phyloP scores from a whole-genome alignment of 1,139 yeast genomes.

The Taphrina populina region DNA sequence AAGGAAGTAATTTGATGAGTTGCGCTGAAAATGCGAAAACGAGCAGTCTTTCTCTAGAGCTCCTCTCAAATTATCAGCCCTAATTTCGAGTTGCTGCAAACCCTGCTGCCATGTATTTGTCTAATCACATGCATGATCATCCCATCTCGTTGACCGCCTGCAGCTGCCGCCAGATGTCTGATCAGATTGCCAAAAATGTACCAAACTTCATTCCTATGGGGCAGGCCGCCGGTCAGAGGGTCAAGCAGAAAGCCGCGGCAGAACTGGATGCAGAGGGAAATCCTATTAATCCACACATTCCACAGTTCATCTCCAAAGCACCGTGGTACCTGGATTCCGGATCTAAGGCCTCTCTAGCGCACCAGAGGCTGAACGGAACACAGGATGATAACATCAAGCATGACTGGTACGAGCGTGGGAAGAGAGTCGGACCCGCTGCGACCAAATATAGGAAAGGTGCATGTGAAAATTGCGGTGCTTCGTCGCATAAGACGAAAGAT shows the following conservation, averaged over 20 bases:
- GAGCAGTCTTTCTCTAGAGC: too few relatives aligned
- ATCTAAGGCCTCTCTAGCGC: conserved; percentile 51
- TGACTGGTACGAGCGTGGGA: conserved; percentile 45
- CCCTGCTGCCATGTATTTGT: too few relatives aligned
- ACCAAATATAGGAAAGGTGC: conserved; percentile 48
- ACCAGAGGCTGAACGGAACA: conserved; percentile 50
- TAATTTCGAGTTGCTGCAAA: too few relatives aligned
- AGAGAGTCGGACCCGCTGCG: conserved; percentile 42
- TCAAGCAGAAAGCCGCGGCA: conserved; percentile 11
- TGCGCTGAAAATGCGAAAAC: too few relatives aligned
- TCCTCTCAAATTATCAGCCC: too few relatives aligned
- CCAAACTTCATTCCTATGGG: conserved; percentile 28
- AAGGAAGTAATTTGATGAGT: too few relatives aligned
- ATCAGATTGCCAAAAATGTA: conserved; percentile 11
- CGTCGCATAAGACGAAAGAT: conserved; percentile 51
- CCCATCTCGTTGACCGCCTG: too few relatives aligned
- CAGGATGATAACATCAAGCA: conserved; percentile 40
- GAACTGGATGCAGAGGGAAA: conserved; percentile 47
- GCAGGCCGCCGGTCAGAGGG: conserved; percentile 15
- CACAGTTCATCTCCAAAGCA: conserved; percentile 51
- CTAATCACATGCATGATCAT: too few relatives aligned
- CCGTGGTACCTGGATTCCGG: conserved; percentile 53
- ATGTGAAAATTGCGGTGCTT: conserved; percentile 57
- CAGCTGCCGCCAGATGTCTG: too few relatives aligned
- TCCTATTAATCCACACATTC: conserved; percentile 45